Base-by-base conservation (phyloP, 192 early-diverging fungal species). In the Chytriomyces sp. region DNA sequence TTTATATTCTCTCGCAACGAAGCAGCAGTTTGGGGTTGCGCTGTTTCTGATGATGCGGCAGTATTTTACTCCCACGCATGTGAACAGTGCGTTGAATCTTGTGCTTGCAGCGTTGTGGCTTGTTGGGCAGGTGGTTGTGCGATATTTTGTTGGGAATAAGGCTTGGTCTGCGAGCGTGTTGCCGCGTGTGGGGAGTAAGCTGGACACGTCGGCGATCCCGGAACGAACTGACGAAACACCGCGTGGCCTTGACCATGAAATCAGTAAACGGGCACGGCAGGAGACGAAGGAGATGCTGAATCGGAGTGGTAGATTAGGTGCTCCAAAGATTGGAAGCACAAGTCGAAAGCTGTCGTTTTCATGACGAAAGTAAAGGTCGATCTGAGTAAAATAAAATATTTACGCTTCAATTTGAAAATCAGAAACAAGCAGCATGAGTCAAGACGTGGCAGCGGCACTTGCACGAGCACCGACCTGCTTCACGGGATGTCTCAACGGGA, bases 1-100 rank as follows among this genome's bases (percentile, higher is more conserved):
- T 43, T 49, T 77, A 18, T 20, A 45, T 8, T 46, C 18, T n/a
- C 28, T 61, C 11, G 67, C 63, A n/a, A 69, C 47, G 16, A 35
- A 46, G 9, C 76, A 77, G 61, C 50, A 46, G 44, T 57, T 60
- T 28, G 23, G 7, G 45, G 9, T 77, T 7, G 67, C 76, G 13
- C 46, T 69, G 6, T 61, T 77, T 46, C 74, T 77, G 20, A 13
- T 77, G 47, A 8, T 69, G 11, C 11, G 46, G 7, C 46, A 67
- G n/a, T 69, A 69, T 23, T 47, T 77, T 11, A 24, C 76, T 7
- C 76, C 76, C 7, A 67, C 49, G 50, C 64, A 77, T 20, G 76
- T 77, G 16, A 77, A 77, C 44, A 73, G 59, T 18, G 18, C 35
- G 10, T 63, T 63, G 13, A 73, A 73, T 61, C 47, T 60, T 10